These are phyloP conservation scores for Eruca vesicaria DNA, from an alignment of 441 rosid genomes.

Conservation along the genomic window DNA sequence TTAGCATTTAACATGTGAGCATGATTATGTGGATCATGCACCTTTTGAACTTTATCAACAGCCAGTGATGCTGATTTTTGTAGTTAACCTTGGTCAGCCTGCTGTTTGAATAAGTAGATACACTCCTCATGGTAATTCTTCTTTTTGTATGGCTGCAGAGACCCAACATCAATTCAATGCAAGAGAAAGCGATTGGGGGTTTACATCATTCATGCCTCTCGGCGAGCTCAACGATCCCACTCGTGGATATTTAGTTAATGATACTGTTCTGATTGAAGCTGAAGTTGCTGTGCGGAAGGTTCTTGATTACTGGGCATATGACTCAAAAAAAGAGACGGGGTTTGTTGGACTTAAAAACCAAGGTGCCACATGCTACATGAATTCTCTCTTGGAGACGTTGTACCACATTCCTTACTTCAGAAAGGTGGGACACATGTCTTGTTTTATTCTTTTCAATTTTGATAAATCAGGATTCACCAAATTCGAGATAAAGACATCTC, in stretches of 20 bases:
- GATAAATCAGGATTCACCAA: neutral
- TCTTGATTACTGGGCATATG: slow-evolving; percentile 82
- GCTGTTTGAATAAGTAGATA: neutral
- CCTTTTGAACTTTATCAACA: neutral
- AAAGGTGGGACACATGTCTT: slow-evolving; percentile 50
- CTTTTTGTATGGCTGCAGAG: slow-evolving; percentile 46
- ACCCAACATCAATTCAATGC: slow-evolving; percentile 91
- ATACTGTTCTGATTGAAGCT: slow-evolving; percentile 75
- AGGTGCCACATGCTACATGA: slow-evolving; percentile 96
- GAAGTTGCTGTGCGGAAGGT: slow-evolving; percentile 82
- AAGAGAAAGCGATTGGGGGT: slow-evolving; percentile 95
- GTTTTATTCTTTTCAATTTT: slow-evolving; percentile 11
- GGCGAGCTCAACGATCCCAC: slow-evolving; percentile 77
- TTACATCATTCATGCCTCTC: slow-evolving; percentile 90
- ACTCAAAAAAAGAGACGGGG: slow-evolving; percentile 93
- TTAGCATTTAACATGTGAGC: neutral
- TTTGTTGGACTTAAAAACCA: slow-evolving; percentile 93
- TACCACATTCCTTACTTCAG: slow-evolving; percentile 87
- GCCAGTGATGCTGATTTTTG: neutral
- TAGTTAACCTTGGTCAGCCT: neutral
- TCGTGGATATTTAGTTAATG: slow-evolving; percentile 78
- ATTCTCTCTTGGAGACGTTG: slow-evolving; percentile 77
- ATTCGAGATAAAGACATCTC: slow-evolving; percentile 25
- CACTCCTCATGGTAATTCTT: neutral
- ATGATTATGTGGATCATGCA: neutral